A percentile compares a stretch with the other conserved stretches of the same genome.
Conservation (phyloP, 2,329 filamentous ascomycete genomes). For the Aspergillus neotritici region DNA sequence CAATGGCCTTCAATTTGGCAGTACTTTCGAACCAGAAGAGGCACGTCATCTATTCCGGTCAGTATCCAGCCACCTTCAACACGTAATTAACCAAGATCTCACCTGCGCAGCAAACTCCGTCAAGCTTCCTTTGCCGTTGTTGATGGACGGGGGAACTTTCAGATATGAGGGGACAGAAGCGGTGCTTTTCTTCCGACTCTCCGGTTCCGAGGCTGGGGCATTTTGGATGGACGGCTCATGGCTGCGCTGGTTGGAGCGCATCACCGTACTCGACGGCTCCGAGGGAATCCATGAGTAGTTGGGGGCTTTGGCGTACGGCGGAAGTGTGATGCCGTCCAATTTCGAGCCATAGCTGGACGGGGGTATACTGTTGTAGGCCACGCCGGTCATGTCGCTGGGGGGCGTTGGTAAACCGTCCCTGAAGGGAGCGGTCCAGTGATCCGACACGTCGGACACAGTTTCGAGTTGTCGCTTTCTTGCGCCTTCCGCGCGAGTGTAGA, state of each 20-base stretch:
- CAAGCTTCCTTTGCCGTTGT: conserved; percentile 66
- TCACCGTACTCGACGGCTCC: conserved; percentile 19
- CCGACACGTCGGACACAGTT: conserved; percentile 13
- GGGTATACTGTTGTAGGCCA: conserved; percentile 32
- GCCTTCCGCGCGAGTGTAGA: conserved; percentile 16
- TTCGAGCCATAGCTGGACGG: conserved; percentile 29
- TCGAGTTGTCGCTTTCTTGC: conserved; percentile 11
- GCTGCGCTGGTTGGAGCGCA: conserved; percentile 19
- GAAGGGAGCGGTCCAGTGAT: conserved; percentile 33
- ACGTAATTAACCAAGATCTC: conserved; percentile 8
- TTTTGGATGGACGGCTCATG: conserved; percentile 20
- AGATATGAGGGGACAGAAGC: conserved; percentile 49
- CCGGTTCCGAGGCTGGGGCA: conserved; percentile 14
- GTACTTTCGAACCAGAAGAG: conserved; percentile 96
- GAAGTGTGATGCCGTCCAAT: conserved; percentile 20
- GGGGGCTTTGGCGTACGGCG: conserved; percentile 18
- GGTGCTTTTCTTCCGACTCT: conserved; percentile 23
- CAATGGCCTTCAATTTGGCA: conserved; percentile 68
- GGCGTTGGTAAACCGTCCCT: conserved; percentile 39
- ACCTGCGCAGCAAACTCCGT: conserved; percentile 81
- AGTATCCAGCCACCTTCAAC: conserved; percentile 1
- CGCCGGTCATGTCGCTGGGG: conserved; percentile 39
- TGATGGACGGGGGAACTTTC: conserved; percentile 70
- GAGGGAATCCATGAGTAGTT: conserved; percentile 18
- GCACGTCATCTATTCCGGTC: conserved; percentile 68